Conservation (phyloP, 805 yeast genomes). For the Debaryomyces hansenii region DNA sequence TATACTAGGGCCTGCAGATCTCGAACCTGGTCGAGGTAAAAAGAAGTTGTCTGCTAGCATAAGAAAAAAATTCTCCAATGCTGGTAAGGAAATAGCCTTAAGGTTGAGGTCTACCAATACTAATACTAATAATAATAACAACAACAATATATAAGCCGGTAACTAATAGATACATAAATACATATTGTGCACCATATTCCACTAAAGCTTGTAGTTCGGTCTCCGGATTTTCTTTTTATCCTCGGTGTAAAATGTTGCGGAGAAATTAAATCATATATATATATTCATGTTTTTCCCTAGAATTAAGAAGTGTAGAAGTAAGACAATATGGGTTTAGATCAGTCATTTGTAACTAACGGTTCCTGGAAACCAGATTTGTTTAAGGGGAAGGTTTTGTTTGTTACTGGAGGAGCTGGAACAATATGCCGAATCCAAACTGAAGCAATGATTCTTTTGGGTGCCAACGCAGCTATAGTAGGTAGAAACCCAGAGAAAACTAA, state of each 20-base stretch:
- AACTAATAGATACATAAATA: not conserved
- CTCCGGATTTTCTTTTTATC: too few relatives aligned
- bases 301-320: too few relatives aligned
- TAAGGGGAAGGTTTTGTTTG: constrained; percentile 81
- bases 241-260: too few relatives aligned
- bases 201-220: too few relatives aligned
- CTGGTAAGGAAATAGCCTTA: constrained; percentile 15
- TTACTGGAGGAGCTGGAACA: constrained; percentile 96
- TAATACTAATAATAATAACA: not conserved
- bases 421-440: constrained; percentile 88
- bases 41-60: constrained; percentile 11
- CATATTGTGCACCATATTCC: not conserved
- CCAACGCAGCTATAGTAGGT: constrained; percentile 83
- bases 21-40: not conserved
- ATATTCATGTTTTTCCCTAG: too few relatives aligned
- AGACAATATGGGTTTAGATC: constrained; percentile 8
- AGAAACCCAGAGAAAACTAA: constrained; percentile 67
- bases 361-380: constrained; percentile 62
- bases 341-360: constrained; percentile 26
- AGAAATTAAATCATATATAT: too few relatives aligned
- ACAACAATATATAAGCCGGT: constrained; percentile 1
- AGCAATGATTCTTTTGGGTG: constrained; percentile 81
- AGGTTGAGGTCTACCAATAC: constrained; percentile 4
- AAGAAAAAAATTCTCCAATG: constrained; percentile 12
- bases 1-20: not conserved